These are phyloP conservation scores for Purshia tridentata DNA, from an alignment of 306 rosid genomes.

Conservation along the genomic window DNA sequence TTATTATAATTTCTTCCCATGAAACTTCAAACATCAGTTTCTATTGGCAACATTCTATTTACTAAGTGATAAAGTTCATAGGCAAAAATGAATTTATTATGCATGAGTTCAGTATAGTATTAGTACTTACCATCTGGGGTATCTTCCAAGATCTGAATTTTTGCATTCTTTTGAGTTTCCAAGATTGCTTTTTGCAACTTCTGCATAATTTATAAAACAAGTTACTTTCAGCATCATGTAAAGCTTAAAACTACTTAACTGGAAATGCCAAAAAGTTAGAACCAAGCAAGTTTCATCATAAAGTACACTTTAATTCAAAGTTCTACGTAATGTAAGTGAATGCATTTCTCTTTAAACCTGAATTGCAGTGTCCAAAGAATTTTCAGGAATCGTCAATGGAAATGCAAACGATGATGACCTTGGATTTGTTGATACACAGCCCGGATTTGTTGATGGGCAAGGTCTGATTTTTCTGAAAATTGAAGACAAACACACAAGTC, in stretches of 20 bases:
- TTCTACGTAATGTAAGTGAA: background rate
- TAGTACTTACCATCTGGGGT: slow-evolving; percentile 63
- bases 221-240: slow-evolving; percentile 3
- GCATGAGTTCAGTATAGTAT: background rate
- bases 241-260: slow-evolving; percentile 1
- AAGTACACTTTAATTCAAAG: background rate
- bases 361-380: slow-evolving; percentile 49
- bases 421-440: slow-evolving; percentile 80
- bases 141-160: slow-evolving; percentile 59
- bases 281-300: background rate
- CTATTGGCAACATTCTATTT: background rate
- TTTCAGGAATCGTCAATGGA: slow-evolving; percentile 71
- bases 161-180: slow-evolving; percentile 80
- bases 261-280: background rate
- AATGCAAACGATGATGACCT: slow-evolving; percentile 74
- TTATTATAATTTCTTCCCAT: background rate
- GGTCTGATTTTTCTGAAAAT: slow-evolving; percentile 72
- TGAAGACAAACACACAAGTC: background rate
- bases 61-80: background rate
- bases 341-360: slow-evolving; percentile 47
- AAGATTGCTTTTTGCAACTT: slow-evolving; percentile 74
- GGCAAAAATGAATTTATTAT: too few relatives aligned
- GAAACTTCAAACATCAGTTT: background rate
- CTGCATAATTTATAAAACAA: slow-evolving; percentile 32
- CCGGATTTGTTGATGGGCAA: slow-evolving; percentile 88